Evolutionary conservation across 1,284 basidiomycete species (phyloP).

Genomic region (Fomitopsis palustris): DNA sequence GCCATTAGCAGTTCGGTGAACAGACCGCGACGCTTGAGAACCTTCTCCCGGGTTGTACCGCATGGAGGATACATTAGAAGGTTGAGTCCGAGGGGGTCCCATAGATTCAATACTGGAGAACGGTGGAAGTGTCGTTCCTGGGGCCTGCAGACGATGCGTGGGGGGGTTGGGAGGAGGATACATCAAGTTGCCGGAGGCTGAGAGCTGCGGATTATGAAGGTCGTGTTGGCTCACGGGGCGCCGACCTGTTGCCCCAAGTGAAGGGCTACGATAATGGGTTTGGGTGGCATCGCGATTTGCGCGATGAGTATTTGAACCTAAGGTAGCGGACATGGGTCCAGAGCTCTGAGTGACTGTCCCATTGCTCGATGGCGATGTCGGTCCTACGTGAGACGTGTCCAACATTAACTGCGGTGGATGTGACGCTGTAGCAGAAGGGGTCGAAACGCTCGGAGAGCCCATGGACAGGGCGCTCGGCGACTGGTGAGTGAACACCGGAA

Average conservation of each 20-base stretch:
- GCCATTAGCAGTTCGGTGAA: constrained; percentile 31
- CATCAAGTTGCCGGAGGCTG: constrained; percentile 15
- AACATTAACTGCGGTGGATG: constrained; percentile 36
- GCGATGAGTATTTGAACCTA: constrained; percentile 15
- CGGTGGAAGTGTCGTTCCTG: constrained; percentile 58
- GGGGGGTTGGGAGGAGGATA: constrained; percentile 20
- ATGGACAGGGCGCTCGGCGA: constrained; percentile 58
- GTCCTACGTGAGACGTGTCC: constrained; percentile 29
- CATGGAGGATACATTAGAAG: constrained; percentile 50
- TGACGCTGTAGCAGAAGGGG: constrained; percentile 42
- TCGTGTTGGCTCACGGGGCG: constrained; percentile 22
- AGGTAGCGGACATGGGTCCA: constrained; percentile 13
- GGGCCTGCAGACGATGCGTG: constrained; percentile 20
- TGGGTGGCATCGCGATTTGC: constrained; percentile 20
- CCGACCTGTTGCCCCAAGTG: constrained; percentile 20
- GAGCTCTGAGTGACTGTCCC: constrained; percentile 23
- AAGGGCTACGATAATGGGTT: constrained; percentile 22
- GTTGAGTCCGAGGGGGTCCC: constrained; percentile 44
- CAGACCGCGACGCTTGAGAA: constrained; percentile 34
- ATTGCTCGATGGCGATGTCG: constrained; percentile 19
- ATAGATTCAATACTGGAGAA: constrained; percentile 67
- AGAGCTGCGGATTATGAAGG: constrained; percentile 23
- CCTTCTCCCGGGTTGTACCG: constrained; percentile 51
- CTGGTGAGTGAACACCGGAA: constrained; percentile 53
- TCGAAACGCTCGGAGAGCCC: constrained; percentile 61